phyloP scores from a whole-genome alignment of 768 basidiomycete species.

The Boletus subcaerulescens region DNA sequence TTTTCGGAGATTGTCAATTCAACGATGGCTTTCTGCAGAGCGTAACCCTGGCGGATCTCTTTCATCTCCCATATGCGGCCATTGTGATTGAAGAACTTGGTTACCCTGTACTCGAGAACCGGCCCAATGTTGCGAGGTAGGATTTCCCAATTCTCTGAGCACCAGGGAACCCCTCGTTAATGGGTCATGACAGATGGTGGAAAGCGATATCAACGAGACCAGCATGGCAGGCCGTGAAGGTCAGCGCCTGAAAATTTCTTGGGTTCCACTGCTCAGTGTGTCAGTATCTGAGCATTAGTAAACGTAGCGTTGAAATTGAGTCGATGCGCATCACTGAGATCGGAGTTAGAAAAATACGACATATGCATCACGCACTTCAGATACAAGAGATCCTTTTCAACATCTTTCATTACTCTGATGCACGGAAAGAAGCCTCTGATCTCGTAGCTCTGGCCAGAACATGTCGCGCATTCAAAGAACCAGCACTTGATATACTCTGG shows the following conservation, averaged over 20 bases:
- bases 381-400: no score
- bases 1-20: background rate
- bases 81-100: slow-evolving; percentile 24
- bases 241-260: slow-evolving; percentile 20
- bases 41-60: slow-evolving; percentile 44
- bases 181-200: slow-evolving; percentile 44
- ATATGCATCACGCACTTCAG: no score
- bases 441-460: no score
- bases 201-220: slow-evolving; percentile 44
- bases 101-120: slow-evolving; percentile 19
- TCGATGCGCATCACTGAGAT: no score
- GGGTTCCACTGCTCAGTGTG: background rate
- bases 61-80: slow-evolving; percentile 41
- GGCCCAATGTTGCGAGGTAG: slow-evolving; percentile 29
- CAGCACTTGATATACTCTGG: no score
- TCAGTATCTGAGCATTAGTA: background rate
- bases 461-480: no score
- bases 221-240: slow-evolving; percentile 47
- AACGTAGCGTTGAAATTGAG: no score
- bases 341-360: no score
- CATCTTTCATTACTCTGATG: no score
- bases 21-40: slow-evolving; percentile 25
- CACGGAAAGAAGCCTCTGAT: no score
- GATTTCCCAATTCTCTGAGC: background rate
- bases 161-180: background rate